Evolutionary conservation across 2,329 filamentous ascomycete genomes (phyloP).

Genomic region (Phialophora verrucosa): DNA sequence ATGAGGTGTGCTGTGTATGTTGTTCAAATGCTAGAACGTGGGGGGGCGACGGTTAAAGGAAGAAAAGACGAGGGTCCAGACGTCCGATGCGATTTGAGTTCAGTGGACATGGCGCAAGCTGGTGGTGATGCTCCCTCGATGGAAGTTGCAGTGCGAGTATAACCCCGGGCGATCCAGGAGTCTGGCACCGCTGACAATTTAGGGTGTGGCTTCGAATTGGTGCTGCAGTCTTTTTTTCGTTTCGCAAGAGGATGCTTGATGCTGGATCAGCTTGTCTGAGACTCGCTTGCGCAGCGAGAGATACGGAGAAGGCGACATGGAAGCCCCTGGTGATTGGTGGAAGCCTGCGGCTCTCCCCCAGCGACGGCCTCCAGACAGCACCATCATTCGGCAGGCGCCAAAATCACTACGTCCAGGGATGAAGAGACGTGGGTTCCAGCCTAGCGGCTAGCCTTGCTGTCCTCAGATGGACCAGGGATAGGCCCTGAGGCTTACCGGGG

Average conservation of each 20-base stretch:
- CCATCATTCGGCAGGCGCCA: constrained; percentile 11
- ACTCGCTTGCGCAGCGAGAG: constrained; percentile 11
- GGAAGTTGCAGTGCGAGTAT: constrained; percentile 1
- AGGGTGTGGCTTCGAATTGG: constrained; percentile 10
- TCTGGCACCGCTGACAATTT: constrained; percentile 14
- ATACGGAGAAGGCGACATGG: constrained; percentile 14
- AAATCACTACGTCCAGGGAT: constrained; percentile 7
- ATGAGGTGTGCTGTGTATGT: neutral
- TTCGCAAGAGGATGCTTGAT: constrained; percentile 21
- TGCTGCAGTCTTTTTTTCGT: constrained; percentile 13
- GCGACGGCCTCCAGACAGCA: neutral
- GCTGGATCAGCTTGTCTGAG: constrained; percentile 24
- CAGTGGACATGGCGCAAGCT: neutral
- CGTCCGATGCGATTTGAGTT: constrained; percentile 14
- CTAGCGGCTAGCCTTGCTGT: constrained; percentile 11
- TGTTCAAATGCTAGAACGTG: constrained; percentile 1
- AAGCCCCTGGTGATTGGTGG: constrained; percentile 1
- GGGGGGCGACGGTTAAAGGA: constrained; percentile 9
- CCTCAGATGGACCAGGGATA: neutral
- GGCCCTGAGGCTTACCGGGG: constrained; percentile 17
- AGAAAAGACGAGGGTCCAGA: constrained; percentile 19
- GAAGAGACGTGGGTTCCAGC: constrained; percentile 1
- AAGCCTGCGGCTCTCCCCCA: constrained; percentile 11
- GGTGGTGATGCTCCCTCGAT: constrained; percentile 5
- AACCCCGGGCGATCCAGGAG: constrained; percentile 13